phyloP scores from a whole-genome alignment of 192 early-diverging fungal species.

The Coemansia sp. region DNA sequence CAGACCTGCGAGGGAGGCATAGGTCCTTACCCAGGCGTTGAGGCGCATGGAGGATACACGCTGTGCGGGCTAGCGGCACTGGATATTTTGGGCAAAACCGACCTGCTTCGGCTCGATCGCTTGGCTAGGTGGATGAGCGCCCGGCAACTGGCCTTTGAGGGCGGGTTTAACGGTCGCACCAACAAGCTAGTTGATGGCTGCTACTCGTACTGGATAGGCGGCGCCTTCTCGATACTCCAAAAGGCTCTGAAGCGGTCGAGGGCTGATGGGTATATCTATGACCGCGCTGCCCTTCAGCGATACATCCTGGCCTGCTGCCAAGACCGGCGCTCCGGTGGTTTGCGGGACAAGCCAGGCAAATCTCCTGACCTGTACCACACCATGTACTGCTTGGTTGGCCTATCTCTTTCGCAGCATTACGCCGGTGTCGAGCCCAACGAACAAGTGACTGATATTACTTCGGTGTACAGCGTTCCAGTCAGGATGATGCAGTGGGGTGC shows the following conservation, averaged over 20 bases:
- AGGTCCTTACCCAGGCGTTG: slow-evolving; percentile 73
- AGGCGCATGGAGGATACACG: slow-evolving; percentile 95
- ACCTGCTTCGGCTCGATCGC: slow-evolving; percentile 62
- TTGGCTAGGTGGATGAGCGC: slow-evolving; percentile 69
- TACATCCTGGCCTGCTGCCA: slow-evolving; percentile 91
- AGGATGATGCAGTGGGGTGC: slow-evolving; percentile 52
- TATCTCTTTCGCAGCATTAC: slow-evolving; percentile 81
- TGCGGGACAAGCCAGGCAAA: slow-evolving; percentile 92
- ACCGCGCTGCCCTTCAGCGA: slow-evolving; percentile 70
- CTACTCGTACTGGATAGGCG: slow-evolving; percentile 96
- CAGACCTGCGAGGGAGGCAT: slow-evolving; percentile 97
- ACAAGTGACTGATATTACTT: slow-evolving; percentile 15
- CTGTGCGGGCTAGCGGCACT: slow-evolving; percentile 89
- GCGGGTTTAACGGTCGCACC: slow-evolving; percentile 92
- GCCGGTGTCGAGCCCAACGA: slow-evolving; percentile 45
- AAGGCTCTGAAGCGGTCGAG: slow-evolving; percentile 56
- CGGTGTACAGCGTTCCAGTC: slow-evolving; percentile 37
- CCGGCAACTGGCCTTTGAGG: slow-evolving; percentile 87
- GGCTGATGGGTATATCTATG: slow-evolving; percentile 43
- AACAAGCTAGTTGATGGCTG: slow-evolving; percentile 99
- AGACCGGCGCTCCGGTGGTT: slow-evolving; percentile 61
- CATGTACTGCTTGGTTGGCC: slow-evolving; percentile 84
- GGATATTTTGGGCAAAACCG: slow-evolving; percentile 66
- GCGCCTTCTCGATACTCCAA: slow-evolving; percentile 65
- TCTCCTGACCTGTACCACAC: slow-evolving; percentile 93